These are phyloP conservation scores for Microdochium nivale DNA, from an alignment of 2,329 filamentous ascomycete species.

Conservation along the genomic window DNA sequence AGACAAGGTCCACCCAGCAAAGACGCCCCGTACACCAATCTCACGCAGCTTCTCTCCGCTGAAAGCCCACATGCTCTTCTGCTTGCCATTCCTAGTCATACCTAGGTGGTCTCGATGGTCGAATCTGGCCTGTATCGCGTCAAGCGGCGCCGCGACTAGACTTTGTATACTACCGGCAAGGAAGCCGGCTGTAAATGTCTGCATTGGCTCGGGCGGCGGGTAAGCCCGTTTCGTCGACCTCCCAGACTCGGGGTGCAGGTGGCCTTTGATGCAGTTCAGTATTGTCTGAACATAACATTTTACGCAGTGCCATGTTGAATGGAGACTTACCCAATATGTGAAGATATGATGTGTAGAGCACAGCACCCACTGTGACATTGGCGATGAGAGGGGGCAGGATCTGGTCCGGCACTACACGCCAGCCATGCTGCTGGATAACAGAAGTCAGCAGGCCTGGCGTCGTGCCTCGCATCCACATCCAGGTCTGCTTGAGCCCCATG, in stretches of 20 bases:
- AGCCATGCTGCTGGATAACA: conserved; percentile 61
- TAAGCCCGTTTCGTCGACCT: conserved; percentile 53
- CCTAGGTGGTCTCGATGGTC: conserved; percentile 44
- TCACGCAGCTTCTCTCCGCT: conserved; percentile 58
- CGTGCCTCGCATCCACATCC: conserved; percentile 49
- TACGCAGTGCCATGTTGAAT: background rate
- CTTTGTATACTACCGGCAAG: conserved; percentile 63
- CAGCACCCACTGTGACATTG: conserved; percentile 64
- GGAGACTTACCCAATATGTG: conserved; percentile 48
- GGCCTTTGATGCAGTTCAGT: background rate
- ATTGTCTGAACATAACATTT: background rate
- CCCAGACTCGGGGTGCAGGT: conserved; percentile 56
- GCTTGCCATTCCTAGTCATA: conserved; percentile 28
- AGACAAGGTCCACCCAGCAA: conserved; percentile 63
- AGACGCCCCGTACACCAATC: conserved; percentile 64
- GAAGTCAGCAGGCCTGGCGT: conserved; percentile 62
- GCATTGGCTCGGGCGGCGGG: conserved; percentile 53
- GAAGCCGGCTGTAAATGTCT: conserved; percentile 63
- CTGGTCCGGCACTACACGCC: conserved; percentile 66
- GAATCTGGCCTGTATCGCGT: conserved; percentile 67
- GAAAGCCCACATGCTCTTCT: conserved; percentile 66
- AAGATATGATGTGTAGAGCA: conserved; percentile 69
- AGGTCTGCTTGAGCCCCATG: conserved; percentile 28
- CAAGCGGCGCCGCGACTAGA: conserved; percentile 63
- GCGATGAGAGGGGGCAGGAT: conserved; percentile 68